phyloP scores from a whole-genome alignment of 352 stramenopile genomes.

The Pythium dissimile region DNA sequence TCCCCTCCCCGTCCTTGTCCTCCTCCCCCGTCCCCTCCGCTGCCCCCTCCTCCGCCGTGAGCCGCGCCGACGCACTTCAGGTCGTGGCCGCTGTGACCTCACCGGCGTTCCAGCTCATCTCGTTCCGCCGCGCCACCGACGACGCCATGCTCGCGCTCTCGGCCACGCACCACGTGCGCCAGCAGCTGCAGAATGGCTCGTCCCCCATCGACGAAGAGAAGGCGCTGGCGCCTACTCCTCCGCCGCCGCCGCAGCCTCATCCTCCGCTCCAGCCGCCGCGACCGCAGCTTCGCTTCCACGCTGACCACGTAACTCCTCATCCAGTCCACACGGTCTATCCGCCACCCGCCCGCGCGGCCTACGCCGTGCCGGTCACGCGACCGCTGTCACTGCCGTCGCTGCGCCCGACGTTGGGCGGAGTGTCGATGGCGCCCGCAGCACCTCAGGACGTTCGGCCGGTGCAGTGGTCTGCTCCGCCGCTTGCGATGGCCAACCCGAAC shows the following conservation, averaged over 20 bases:
- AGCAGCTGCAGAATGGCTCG: constrained; percentile 4
- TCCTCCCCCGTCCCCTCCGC: background rate
- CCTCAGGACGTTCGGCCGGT: background rate
- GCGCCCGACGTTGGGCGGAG: background rate
- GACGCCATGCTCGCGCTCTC: constrained; percentile 13
- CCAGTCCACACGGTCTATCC: background rate
- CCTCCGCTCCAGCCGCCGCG: too few species aligned
- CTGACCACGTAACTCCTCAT: background rate
- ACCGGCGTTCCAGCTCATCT: constrained; percentile 16
- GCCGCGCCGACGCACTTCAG: background rate
- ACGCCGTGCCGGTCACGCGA: background rate
- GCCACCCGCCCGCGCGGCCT: background rate
- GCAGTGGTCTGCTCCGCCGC: constrained; percentile 9
- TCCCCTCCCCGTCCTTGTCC: background rate
- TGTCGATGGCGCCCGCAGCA: background rate
- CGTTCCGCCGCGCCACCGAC: constrained; percentile 14
- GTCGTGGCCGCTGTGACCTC: constrained; percentile 8
- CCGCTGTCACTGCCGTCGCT: constrained; percentile 6
- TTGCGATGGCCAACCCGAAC: background rate
- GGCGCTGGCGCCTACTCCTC: background rate
- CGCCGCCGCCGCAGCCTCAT: too few species aligned
- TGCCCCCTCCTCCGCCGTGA: background rate
- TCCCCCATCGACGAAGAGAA: background rate
- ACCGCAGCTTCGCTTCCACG: background rate
- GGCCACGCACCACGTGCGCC: constrained; percentile 9